Percentiles rank a stretch among this genome's conserved stretches.
These are phyloP conservation scores for Leptodontidium sp. DNA, from an alignment of 2,329 filamentous ascomycete species.

Conservation along the genomic window DNA sequence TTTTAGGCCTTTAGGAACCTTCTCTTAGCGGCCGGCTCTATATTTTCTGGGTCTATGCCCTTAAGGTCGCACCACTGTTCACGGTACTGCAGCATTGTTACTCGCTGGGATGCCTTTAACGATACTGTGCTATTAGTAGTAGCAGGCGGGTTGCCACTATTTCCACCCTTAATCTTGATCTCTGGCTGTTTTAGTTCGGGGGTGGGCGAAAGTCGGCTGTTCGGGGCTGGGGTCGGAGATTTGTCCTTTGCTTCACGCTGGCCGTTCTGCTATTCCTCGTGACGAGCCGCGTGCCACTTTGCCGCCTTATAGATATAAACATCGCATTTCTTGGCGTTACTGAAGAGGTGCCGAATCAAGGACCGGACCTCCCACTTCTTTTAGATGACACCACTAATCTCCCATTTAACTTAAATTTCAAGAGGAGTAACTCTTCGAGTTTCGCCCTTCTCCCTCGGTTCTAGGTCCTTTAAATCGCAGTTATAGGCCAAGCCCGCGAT, in stretches of 20 bases:
- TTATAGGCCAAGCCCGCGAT: constrained; percentile 11
- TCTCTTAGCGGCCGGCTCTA: no score
- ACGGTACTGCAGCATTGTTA: no score
- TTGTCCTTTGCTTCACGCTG: constrained; percentile 2
- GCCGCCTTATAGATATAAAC: constrained; percentile 1
- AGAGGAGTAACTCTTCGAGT: constrained; percentile 7
- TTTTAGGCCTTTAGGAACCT: constrained; percentile 4
- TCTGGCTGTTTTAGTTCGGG: neutral
- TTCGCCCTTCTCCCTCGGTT: constrained; percentile 5
- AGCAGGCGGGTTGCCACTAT: neutral
- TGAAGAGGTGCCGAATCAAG: neutral
- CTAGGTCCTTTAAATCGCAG: neutral
- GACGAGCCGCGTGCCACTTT: neutral
- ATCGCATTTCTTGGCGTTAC: neutral
- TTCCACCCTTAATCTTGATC: neutral
- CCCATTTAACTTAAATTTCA: no score
- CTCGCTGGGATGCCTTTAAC: no score
- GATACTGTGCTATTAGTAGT: neutral
- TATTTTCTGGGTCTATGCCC: neutral
- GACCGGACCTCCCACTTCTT: neutral
- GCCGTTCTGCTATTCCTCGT: no score
- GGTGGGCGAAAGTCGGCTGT: neutral
- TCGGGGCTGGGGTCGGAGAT: neutral
- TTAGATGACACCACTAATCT: no score
- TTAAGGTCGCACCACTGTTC: neutral